A percentile compares a stretch with the other conserved stretches of the same genome.
These are phyloP conservation scores for Coelastrella sp. DNA, from an alignment of 139 green algal species.

Conservation along the genomic window DNA sequence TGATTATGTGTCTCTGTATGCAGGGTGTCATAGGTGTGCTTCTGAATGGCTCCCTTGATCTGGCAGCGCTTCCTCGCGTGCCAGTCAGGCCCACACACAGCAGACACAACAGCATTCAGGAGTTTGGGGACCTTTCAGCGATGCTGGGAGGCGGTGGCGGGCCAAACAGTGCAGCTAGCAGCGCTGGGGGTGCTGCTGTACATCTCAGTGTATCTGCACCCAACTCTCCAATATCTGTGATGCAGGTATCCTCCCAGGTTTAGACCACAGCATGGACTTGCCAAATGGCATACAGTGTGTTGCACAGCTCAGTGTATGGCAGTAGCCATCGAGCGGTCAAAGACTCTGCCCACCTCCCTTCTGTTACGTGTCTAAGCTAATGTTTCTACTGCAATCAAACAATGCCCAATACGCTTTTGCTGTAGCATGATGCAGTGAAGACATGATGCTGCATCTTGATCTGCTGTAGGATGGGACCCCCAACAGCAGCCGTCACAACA, in stretches of 20 bases:
- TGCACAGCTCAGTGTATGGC: neutral
- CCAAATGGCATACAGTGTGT: neutral
- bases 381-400: too few relatives aligned
- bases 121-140: neutral
- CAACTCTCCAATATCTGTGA: neutral
- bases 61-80: slow-evolving; percentile 40
- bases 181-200: neutral
- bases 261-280: neutral
- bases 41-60: slow-evolving; percentile 58
- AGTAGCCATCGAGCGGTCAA: too few relatives aligned
- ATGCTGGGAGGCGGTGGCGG: neutral
- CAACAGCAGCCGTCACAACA: neutral
- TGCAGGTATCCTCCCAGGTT: neutral
- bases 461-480: neutral
- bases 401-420: too few relatives aligned
- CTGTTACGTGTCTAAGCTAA: too few relatives aligned
- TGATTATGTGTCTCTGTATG: too few relatives aligned
- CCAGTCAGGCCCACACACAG: slow-evolving; percentile 62
- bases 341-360: too few relatives aligned
- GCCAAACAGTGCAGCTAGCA: slow-evolving; percentile 25
- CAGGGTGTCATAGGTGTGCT: slow-evolving; percentile 67
- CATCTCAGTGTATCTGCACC: slow-evolving; percentile 5
- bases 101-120: slow-evolving; percentile 39
- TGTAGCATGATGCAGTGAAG: too few relatives aligned
- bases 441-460: too few relatives aligned